phyloP scores from a whole-genome alignment of 1,284 basidiomycete species.

The Cutaneotrichosporon spelunceum region DNA sequence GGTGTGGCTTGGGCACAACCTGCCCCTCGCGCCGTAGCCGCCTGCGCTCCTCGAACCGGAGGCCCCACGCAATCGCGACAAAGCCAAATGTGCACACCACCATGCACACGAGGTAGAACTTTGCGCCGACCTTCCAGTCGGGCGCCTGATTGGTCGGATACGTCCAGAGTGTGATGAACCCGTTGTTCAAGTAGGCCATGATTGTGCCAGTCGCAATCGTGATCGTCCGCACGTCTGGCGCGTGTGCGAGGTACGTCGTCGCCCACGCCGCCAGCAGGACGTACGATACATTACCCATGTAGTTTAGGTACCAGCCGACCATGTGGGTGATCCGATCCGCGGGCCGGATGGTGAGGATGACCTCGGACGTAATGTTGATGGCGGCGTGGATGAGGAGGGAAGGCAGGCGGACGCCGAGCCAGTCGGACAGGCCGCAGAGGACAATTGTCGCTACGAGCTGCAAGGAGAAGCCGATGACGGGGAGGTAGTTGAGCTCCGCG shows the following conservation, averaged over 20 bases:
- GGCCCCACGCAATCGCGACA: conserved; percentile 16
- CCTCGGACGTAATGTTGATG: conserved; percentile 16
- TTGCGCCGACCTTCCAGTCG: conserved; percentile 20
- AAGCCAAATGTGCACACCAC: conserved; percentile 7
- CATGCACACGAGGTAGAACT: conserved; percentile 24
- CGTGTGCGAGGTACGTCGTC: conserved; percentile 12
- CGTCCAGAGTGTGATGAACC: conserved; percentile 20
- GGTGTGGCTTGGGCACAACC: conserved; percentile 9
- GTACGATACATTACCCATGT: conserved; percentile 14
- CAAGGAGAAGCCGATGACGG: conserved; percentile 15
- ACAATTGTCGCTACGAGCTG: conserved; percentile 8
- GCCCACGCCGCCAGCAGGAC: conserved; percentile 17
- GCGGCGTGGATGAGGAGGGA: conserved; percentile 14
- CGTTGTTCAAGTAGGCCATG: conserved; percentile 18
- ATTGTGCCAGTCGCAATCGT: conserved; percentile 18
- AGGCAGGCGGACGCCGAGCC: conserved; percentile 18
- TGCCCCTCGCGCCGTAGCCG: conserved; percentile 12
- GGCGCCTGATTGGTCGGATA: conserved; percentile 17
- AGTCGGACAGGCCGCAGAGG: conserved; percentile 14
- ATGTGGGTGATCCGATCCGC: conserved; percentile 10
- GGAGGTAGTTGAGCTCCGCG: conserved; percentile 18
- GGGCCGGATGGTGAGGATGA: conserved; percentile 17
- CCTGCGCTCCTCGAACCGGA: conserved; percentile 20
- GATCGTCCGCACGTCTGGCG: conserved; percentile 16
- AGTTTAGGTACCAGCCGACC: conserved; percentile 21